phyloP scores from a whole-genome alignment of 2,329 filamentous ascomycete species.

The Epichloe festucae region DNA sequence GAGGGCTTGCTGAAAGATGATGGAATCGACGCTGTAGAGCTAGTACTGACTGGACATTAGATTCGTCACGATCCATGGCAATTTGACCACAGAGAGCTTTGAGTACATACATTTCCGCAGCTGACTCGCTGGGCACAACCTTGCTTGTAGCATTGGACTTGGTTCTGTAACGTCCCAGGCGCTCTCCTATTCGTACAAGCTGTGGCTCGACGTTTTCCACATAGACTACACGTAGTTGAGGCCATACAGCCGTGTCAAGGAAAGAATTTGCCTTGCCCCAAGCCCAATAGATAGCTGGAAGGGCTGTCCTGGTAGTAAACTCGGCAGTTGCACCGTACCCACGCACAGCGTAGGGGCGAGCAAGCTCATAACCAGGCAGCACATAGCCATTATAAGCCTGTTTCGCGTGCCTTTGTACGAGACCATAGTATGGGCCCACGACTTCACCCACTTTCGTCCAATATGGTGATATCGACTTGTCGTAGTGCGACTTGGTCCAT shows the following conservation, averaged over 20 bases:
- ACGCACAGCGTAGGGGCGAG: slow-evolving; percentile 59
- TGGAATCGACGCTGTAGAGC: slow-evolving; percentile 13
- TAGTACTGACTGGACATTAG: neutral
- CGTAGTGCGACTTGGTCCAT: slow-evolving; percentile 52
- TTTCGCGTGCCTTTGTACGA: slow-evolving; percentile 46
- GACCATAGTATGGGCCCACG: slow-evolving; percentile 60
- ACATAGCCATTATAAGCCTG: slow-evolving; percentile 61
- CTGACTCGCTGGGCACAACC: neutral
- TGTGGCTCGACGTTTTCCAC: slow-evolving; percentile 91
- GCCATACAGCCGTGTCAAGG: slow-evolving; percentile 66
- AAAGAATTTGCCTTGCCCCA: slow-evolving; percentile 60
- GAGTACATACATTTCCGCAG: neutral
- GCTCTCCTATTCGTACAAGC: slow-evolving; percentile 79
- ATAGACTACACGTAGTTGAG: slow-evolving; percentile 67
- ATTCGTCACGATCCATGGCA: neutral
- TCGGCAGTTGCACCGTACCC: slow-evolving; percentile 54
- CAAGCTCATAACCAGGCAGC: slow-evolving; percentile 61
- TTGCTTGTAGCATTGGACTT: slow-evolving; percentile 18
- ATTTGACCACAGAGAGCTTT: neutral
- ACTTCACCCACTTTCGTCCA: slow-evolving; percentile 46
- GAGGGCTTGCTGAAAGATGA: slow-evolving; percentile 24
- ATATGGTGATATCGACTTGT: slow-evolving; percentile 58
- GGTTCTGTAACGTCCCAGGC: slow-evolving; percentile 60
- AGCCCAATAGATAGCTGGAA: slow-evolving; percentile 59
- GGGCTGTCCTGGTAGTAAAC: slow-evolving; percentile 54